A percentile compares a stretch with the other conserved stretches of the same genome.
phyloP scores from a whole-genome alignment of 495 filamentous ascomycete species.

The Emericellopsis terricola region DNA sequence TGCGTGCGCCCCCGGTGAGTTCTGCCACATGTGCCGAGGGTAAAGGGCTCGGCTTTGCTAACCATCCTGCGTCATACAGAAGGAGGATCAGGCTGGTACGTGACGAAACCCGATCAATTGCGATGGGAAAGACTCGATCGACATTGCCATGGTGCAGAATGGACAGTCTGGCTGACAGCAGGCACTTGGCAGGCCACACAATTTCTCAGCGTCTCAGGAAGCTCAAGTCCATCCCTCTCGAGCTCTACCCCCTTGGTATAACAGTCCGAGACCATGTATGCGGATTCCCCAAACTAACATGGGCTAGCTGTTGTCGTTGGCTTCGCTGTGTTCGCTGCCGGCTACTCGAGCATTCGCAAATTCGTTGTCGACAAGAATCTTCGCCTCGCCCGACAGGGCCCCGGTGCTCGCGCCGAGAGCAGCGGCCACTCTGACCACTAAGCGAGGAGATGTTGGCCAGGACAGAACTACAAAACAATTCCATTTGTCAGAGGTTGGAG shows the following conservation, averaged over 20 bases:
- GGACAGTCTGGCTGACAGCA: constrained; percentile 8
- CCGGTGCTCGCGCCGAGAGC: constrained; percentile 13
- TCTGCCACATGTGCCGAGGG: constrained; percentile 3
- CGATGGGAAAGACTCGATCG: not conserved
- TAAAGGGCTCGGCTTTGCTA: constrained; percentile 6
- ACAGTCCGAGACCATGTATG: constrained; percentile 2
- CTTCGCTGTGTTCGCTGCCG: constrained; percentile 44
- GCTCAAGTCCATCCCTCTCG: constrained; percentile 74
- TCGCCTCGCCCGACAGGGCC: constrained; percentile 45
- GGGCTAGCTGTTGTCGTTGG: constrained; percentile 63
- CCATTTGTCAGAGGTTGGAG: no score
- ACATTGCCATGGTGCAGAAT: not conserved
- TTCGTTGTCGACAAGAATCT: constrained; percentile 80
- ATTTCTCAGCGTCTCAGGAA: constrained; percentile 87
- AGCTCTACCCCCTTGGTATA: constrained; percentile 87
- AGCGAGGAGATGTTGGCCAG: constrained; percentile 1
- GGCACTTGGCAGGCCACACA: constrained; percentile 56
- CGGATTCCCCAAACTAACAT: constrained; percentile 8
- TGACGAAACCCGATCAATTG: constrained; percentile 5
- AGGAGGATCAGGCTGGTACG: constrained; percentile 73
- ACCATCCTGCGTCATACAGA: constrained; percentile 36
- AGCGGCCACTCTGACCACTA: constrained; percentile 15
- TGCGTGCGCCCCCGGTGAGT: constrained; percentile 69
- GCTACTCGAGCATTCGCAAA: constrained; percentile 67
- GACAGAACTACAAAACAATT: no score